Base-by-base conservation (phyloP, 768 basidiomycete species). In the Tylopilus subfusipes region DNA sequence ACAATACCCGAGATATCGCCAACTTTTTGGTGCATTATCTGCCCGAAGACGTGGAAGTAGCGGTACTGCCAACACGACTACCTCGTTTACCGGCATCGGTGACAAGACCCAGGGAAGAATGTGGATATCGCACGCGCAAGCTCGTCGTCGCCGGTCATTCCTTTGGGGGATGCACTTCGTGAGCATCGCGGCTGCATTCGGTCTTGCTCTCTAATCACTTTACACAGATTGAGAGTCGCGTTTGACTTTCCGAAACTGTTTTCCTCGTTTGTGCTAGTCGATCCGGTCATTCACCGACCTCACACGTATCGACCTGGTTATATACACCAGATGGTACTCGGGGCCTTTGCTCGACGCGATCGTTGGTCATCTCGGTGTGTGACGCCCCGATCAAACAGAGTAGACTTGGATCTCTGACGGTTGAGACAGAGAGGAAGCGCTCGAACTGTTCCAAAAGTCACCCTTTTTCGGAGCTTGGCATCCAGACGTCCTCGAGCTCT, bases 141-240 rank as follows among this genome's bases (percentile, higher is more conserved):
- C 62, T 93, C 3, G 74, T 93, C 21, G 82, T 76, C 5, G 72
- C 93, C 4, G 93, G 92, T 0, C 94, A 97, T 65, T 94, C 92
- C 0, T 84, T 90, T 49, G 90, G 94, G 19, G 93, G 89, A 2
- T 85, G 84, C 63, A 82, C 84, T 2, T 78, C 82, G 85, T 91
- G 64, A 63, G 89, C 76, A 51, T 8, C 53, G 48, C 24, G 6
- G 30, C 21, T 21, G 1, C 2, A 6, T n/a, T 16, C 5, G 3
- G 1, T 31, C 4, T 29, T 30, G 16, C 4, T 24, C 18, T 33
- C 21, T 55, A 19, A 59, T 55, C 21, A 40, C 29, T 48, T 16
- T 22, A 21, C 22, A 12, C 58, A 90, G 87, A 16, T 67, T 81
- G n/a, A 79, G 84, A 36, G 89, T 84, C 1, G 87, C 89, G 3